A percentile compares a stretch with the other conserved stretches of the same genome.
These are phyloP conservation scores for Hanseniaspora meyeri DNA, from an alignment of 805 yeast species.

Conservation along the genomic window DNA sequence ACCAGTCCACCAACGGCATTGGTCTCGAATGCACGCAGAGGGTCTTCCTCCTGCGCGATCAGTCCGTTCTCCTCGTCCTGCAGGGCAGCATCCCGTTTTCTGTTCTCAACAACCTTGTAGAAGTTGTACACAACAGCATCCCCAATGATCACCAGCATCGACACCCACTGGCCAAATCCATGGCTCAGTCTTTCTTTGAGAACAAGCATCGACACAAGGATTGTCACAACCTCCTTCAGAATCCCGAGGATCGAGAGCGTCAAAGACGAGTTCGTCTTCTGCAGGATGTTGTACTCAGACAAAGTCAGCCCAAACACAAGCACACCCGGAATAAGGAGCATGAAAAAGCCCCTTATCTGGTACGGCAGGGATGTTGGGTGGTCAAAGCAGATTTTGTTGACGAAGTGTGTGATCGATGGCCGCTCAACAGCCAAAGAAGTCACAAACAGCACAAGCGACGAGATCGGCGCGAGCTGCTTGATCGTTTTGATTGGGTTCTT, in stretches of 20 bases:
- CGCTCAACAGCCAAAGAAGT: conserved; percentile 66
- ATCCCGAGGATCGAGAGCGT: conserved; percentile 87
- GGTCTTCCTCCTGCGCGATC: neutral
- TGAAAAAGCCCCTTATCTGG: conserved; percentile 35
- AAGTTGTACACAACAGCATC: conserved; percentile 80
- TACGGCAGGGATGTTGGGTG: conserved; percentile 26
- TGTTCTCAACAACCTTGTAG: conserved; percentile 25
- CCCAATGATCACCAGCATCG: conserved; percentile 57
- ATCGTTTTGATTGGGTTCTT: conserved; percentile 76
- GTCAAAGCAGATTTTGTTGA: conserved; percentile 15
- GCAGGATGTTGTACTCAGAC: conserved; percentile 71
- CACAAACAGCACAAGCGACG: conserved; percentile 50
- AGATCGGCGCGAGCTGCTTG: conserved; percentile 70
- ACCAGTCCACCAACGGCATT: neutral
- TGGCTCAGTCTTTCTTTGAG: conserved; percentile 54
- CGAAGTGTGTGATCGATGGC: conserved; percentile 23
- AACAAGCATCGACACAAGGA: conserved; percentile 49
- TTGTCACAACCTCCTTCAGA: conserved; percentile 81
- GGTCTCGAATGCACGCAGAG: neutral
- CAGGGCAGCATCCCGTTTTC: neutral
- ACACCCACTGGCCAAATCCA: conserved; percentile 42
- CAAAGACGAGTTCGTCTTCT: conserved; percentile 60
- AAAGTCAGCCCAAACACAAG: conserved; percentile 83
- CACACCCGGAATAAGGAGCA: conserved; percentile 69
- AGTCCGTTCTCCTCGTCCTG: neutral